Percentiles rank a stretch among this genome's conserved stretches.
phyloP scores from a whole-genome alignment of 345 rosid genomes.

The Eucalyptus caleyi region DNA sequence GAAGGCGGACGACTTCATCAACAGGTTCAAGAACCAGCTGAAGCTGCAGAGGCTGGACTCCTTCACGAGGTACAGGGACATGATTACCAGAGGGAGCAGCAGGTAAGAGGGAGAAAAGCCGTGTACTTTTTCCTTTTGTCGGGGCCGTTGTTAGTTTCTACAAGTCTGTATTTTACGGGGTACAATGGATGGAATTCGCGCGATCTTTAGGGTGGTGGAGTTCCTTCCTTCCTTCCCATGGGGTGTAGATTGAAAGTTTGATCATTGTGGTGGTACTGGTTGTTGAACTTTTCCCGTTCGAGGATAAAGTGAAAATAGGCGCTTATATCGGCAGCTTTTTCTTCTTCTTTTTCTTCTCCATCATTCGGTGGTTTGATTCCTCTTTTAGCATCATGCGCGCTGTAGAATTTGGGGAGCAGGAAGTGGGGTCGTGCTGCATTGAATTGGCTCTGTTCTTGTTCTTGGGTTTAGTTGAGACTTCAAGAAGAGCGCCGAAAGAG shows the following conservation, averaged over 20 bases:
- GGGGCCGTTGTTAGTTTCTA: background rate
- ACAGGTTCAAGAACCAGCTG: conserved; percentile 6
- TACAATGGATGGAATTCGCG: no score
- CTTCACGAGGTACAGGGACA: background rate
- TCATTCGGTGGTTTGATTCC: background rate
- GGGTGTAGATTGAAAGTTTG: background rate
- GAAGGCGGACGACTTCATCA: conserved; percentile 1
- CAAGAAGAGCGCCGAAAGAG: background rate
- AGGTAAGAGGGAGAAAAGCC: background rate
- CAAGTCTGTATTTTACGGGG: no score
- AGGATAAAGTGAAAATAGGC: background rate
- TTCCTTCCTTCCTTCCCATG: background rate
- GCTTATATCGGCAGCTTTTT: background rate
- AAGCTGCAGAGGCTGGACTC: conserved; percentile 8
- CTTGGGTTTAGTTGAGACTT: background rate
- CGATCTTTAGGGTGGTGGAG: background rate
- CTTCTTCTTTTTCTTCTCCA: background rate
- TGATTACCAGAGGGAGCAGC: background rate
- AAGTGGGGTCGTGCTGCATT: background rate
- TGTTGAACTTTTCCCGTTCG: background rate
- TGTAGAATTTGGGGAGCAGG: background rate
- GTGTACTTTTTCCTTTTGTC: background rate
- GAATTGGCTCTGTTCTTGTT: background rate
- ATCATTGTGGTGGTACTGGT: background rate
- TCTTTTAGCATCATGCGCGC: background rate